Evolutionary conservation across 2,329 filamentous ascomycete species (phyloP), one percentile per base, ranked within the genome.

Genomic region (Parafenestella ontariensis): DNA sequence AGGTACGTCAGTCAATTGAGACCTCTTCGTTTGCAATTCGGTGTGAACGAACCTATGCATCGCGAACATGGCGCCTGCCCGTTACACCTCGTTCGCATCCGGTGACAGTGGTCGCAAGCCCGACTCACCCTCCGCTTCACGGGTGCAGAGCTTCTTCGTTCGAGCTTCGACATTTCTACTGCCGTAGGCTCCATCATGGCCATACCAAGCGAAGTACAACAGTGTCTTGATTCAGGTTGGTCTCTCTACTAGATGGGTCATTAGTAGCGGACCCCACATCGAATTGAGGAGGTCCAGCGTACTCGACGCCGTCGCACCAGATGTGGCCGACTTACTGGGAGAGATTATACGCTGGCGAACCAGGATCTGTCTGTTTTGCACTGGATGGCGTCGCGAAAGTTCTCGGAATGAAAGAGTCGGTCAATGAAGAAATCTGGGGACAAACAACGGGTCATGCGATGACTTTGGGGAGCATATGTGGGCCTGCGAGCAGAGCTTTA

Each of bases 81-180:
- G 75, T 97, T 92, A 72, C 93, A 97, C 79, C 96, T 96, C 29
- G 92, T 97, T 65, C 93, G 85, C 65, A 97, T 83, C 76, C 96
- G 93, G 75, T 97, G 96, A 79, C 93, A 96, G 77, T 96, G 93
- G 76, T 97, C 93, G 79, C 93, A 97, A 15, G 93, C 93, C 68
- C 93, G 86, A 78, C 91, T 96, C 70, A 97, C 96, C 71, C 93
- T 86, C 61, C 92, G 86, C 67, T 93, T 86, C 50, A 96, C 89
- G 24, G 89, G 87, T 1, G 85, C 87, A 13, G 86, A 72, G 49
- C 58, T 60, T 56, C 65, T 69, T 15, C 71, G 71, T 49, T 75
- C 71, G n/a, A 68, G 61, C 52, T 70, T 73, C 34, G 55, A 49
- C 37, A 64, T 52, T 7, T 72, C 68, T 29, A 59, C 52, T n/a